phyloP scores from a whole-genome alignment of 768 basidiomycete genomes.

The Pleurotus cornucopiae region DNA sequence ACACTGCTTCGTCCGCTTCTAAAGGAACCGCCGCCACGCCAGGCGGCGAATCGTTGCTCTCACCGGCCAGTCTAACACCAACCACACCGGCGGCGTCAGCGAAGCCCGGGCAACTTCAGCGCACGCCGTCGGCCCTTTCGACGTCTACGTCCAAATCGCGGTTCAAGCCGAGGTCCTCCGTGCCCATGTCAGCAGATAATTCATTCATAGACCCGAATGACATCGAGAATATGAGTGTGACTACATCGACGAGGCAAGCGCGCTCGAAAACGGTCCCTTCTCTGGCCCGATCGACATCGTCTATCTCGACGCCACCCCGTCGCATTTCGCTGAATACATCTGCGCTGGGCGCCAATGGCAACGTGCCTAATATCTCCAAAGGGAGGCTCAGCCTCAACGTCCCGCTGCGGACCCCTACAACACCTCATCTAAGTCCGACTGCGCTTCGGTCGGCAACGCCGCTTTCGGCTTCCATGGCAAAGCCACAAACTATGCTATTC shows the following conservation, averaged over 20 bases:
- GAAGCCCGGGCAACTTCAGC: neutral
- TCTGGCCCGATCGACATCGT: conserved; percentile 52
- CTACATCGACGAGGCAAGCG: conserved; percentile 24
- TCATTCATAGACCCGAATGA: neutral
- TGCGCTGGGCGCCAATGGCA: conserved; percentile 13
- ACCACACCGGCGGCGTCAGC: conserved; percentile 8
- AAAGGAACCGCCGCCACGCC: neutral
- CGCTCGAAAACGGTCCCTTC: conserved; percentile 47
- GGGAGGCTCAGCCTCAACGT: conserved; percentile 36
- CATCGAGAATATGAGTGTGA: conserved; percentile 8
- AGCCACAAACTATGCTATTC: conserved; percentile 32
- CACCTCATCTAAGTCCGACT: conserved; percentile 39
- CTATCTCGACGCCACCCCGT: conserved; percentile 38
- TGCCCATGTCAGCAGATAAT: neutral
- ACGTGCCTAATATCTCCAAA: conserved; percentile 20
- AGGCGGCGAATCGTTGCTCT: conserved; percentile 18
- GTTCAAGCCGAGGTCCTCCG: neutral
- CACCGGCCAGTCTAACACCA: conserved; percentile 14
- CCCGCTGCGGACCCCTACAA: conserved; percentile 38
- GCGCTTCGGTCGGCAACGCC: conserved; percentile 36
- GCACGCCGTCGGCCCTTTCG: conserved; percentile 1
- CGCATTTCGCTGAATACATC: conserved; percentile 31
- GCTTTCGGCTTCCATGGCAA: conserved; percentile 19
- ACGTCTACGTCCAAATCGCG: neutral
- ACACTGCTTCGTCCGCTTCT: conserved; percentile 15